These are phyloP conservation scores for Groenewaldozyma salmanticensis DNA, from an alignment of 805 yeast genomes.

Conservation along the genomic window DNA sequence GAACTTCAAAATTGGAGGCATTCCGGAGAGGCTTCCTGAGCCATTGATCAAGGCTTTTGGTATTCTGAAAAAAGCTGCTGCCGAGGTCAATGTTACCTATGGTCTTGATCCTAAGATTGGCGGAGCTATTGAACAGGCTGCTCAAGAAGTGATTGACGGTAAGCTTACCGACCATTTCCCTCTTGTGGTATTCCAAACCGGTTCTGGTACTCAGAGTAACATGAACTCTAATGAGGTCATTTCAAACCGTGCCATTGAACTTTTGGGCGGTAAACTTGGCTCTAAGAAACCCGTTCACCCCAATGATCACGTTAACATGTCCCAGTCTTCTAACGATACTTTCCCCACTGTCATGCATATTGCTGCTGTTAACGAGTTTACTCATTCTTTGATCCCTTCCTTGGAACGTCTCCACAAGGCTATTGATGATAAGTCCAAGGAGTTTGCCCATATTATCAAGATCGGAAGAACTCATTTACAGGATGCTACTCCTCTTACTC, in stretches of 20 bases:
- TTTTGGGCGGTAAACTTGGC: conserved; percentile 86
- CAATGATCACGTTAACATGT: conserved; percentile 96
- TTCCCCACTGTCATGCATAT: conserved; percentile 99
- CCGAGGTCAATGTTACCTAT: conserved; percentile 73
- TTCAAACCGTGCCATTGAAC: conserved; percentile 94
- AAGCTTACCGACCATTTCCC: conserved; percentile 93
- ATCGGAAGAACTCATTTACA: conserved; percentile 98
- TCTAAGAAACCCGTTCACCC: conserved; percentile 95
- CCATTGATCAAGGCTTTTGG: conserved; percentile 92
- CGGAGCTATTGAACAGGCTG: conserved; percentile 82
- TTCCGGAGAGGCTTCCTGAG: conserved; percentile 80
- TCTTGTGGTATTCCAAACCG: conserved; percentile 96
- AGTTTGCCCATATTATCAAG: conserved; percentile 83
- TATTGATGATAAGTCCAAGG: conserved; percentile 66
- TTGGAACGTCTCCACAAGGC: conserved; percentile 68
- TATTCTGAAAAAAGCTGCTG: conserved; percentile 86
- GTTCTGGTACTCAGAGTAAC: conserved; percentile 97
- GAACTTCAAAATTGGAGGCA: conserved; percentile 95
- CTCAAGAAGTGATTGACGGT: conserved; percentile 90
- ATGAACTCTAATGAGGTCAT: conserved; percentile 99
- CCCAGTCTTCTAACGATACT: conserved; percentile 97
- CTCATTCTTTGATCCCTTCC: conserved; percentile 67
- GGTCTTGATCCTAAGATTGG: conserved; percentile 86
- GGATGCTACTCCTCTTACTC: conserved; percentile 96
- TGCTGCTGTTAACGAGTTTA: conserved; percentile 90